Evolutionary conservation across 768 basidiomycete species (phyloP).

Genomic region (Tulasnella sp.): DNA sequence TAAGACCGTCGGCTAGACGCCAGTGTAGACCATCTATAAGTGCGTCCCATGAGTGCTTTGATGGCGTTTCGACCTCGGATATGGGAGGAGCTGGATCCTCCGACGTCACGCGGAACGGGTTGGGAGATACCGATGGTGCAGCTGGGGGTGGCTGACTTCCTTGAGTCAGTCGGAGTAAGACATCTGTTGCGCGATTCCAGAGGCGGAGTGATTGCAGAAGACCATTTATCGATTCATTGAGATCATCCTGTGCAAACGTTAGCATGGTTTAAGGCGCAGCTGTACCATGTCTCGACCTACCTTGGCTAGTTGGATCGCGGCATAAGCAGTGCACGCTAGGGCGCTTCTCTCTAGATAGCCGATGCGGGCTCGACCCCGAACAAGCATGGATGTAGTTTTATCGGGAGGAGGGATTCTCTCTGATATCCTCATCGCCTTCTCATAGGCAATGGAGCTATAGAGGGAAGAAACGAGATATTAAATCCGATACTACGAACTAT

Average conservation of each 20-base stretch:
- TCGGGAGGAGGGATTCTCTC: slow-evolving; percentile 35
- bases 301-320: slow-evolving; percentile 54
- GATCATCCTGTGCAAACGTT: slow-evolving; percentile 46
- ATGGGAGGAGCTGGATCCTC: background rate
- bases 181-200: slow-evolving; percentile 71
- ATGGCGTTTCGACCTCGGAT: background rate
- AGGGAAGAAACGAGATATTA: background rate
- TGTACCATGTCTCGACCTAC: too few species aligned
- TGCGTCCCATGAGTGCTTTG: slow-evolving; percentile 15
- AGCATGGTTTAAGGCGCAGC: too few species aligned
- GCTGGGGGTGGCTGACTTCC: background rate
- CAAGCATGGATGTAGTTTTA: slow-evolving; percentile 40
- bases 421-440: slow-evolving; percentile 28
- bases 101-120: slow-evolving; percentile 1
- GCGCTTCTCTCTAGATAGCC: slow-evolving; percentile 58
- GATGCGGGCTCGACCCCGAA: slow-evolving; percentile 50
- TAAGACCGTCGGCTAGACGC: slow-evolving; percentile 62
- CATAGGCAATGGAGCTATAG: slow-evolving; percentile 18
- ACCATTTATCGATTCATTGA: slow-evolving; percentile 43
- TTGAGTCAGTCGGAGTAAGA: slow-evolving; percentile 36
- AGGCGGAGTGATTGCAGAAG: slow-evolving; percentile 63
- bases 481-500: background rate
- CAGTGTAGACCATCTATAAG: slow-evolving; percentile 55
- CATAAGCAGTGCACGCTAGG: slow-evolving; percentile 57
- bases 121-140: background rate